phyloP scores from a whole-genome alignment of 257 asterid genomes.

The Capsicum baccatum region DNA sequence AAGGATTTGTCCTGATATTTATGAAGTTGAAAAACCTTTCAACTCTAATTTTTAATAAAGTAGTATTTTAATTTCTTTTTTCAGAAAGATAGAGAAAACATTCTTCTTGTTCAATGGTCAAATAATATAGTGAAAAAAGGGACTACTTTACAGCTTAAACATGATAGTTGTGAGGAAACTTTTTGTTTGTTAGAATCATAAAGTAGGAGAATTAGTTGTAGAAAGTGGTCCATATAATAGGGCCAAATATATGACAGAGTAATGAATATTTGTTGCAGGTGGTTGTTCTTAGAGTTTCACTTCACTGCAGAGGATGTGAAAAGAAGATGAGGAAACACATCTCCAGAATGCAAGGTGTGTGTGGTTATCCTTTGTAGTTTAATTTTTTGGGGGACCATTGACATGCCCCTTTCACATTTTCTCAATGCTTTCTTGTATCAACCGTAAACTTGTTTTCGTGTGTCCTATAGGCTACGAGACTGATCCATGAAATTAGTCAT shows the following conservation, averaged over 20 bases:
- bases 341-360: constrained; percentile 39
- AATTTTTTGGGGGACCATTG: constrained; percentile 7
- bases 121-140: background rate
- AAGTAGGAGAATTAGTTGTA: background rate
- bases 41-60: background rate
- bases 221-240: constrained; percentile 25
- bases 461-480: background rate
- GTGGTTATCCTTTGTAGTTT: background rate
- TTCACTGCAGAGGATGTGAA: constrained; percentile 39
- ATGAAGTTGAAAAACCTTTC: background rate
- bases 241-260: constrained; percentile 10
- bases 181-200: constrained; percentile 6
- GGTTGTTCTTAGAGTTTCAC: constrained; percentile 35
- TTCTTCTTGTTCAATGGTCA: background rate
- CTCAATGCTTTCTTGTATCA: background rate
- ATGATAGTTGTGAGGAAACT: background rate
- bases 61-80: background rate
- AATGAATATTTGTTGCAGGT: constrained; percentile 34
- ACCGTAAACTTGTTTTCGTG: background rate
- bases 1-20: background rate
- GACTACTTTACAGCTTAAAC: background rate
- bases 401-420: background rate
- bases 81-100: background rate
- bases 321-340: constrained; percentile 35
- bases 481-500: background rate